Evolutionary conservation across 2,329 filamentous ascomycete genomes (phyloP).

Genomic region (Botrytis paeoniae): DNA sequence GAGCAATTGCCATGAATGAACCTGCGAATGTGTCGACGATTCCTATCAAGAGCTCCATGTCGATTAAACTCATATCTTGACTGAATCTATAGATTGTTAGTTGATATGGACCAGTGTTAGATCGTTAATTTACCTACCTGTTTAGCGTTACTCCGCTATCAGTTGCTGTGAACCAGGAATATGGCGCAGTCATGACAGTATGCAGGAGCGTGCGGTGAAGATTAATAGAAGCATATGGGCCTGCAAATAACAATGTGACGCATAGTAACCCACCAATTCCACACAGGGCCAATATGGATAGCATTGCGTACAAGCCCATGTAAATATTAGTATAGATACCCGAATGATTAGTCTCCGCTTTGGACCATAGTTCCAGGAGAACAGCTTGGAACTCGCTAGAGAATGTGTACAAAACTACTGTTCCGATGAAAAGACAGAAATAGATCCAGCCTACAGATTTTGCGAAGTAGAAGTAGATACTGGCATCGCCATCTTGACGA

Average conservation of each 20-base stretch:
- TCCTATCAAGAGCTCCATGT: constrained; percentile 32
- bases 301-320: constrained; percentile 5
- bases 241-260: neutral
- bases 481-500: constrained; percentile 11
- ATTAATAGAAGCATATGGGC: neutral
- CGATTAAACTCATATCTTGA: constrained; percentile 34
- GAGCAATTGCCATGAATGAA: constrained; percentile 3
- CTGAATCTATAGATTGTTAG: constrained; percentile 29
- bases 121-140: neutral
- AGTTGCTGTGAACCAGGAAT: constrained; percentile 30
- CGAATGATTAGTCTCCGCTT: neutral
- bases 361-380: neutral
- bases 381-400: constrained; percentile 5
- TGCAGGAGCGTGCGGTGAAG: constrained; percentile 49
- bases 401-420: neutral
- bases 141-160: constrained; percentile 6
- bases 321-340: neutral
- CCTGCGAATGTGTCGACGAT: constrained; percentile 15
- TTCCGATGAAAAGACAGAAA: neutral
- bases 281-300: neutral
- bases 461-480: constrained; percentile 16
- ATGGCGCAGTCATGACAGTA: constrained; percentile 44
- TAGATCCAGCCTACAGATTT: constrained; percentile 7
- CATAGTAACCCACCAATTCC: neutral
- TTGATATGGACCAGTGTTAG: neutral